These are phyloP conservation scores for Arthrinium phaeospermum DNA, from an alignment of 2,329 filamentous ascomycete genomes.

Conservation along the genomic window DNA sequence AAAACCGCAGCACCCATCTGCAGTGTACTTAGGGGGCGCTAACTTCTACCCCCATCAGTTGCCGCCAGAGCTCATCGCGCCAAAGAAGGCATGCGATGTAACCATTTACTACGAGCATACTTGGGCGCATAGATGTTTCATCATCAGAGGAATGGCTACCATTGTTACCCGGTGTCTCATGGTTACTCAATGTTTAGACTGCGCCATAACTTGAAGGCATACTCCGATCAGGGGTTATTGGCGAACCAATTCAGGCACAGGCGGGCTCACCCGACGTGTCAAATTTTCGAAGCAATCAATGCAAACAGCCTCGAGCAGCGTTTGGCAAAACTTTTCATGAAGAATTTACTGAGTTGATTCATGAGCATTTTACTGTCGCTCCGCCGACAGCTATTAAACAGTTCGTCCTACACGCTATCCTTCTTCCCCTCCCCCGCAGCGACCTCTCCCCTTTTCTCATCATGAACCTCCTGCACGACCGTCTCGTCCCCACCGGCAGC, in stretches of 20 bases:
- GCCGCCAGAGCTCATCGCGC: not conserved
- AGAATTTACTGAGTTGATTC: not conserved
- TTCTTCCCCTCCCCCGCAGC: not conserved
- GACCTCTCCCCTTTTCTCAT: not conserved
- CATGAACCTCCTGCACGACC: not conserved
- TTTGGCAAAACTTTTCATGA: not conserved
- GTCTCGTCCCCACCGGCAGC: not conserved
- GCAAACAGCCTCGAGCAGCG: not conserved
- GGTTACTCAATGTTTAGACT: not conserved
- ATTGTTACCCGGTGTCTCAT: not conserved
- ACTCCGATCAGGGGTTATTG: not conserved
- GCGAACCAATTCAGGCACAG: too few species aligned
- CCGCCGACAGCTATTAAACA: not conserved
- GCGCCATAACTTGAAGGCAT: not conserved
- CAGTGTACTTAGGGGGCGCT: not conserved
- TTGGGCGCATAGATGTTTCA: not conserved
- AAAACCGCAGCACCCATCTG: not conserved
- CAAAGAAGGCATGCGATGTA: not conserved
- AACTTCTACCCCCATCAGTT: not conserved
- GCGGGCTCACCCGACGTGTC: too few species aligned
- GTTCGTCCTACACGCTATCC: not conserved
- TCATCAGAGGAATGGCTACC: not conserved
- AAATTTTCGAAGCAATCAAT: not conserved
- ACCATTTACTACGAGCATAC: not conserved
- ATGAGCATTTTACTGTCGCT: accelerated